Evolutionary conservation across 306 rosid genomes (phyloP).

Genomic region (Lupinus albus): DNA sequence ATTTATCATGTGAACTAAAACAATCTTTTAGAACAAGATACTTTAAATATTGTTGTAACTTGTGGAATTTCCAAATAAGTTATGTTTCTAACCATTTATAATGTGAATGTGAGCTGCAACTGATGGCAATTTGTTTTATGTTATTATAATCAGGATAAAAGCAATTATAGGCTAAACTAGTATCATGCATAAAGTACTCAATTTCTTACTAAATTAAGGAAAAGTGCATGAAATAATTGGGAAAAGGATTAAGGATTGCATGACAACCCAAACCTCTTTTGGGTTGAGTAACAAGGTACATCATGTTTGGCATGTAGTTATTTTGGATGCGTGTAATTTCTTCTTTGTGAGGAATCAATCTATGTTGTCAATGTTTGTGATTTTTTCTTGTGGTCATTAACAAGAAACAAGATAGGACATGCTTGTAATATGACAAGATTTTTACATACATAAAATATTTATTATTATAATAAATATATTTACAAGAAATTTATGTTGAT

Average conservation of each 20-base stretch:
- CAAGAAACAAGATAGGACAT: too few relatives aligned
- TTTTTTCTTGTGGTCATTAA: too few relatives aligned
- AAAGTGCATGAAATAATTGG: constrained; percentile 35
- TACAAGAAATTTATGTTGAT: too few relatives aligned
- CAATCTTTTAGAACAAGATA: constrained; percentile 40
- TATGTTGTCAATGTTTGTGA: background rate
- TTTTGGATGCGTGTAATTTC: constrained; percentile 41
- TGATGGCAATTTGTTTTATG: constrained; percentile 66
- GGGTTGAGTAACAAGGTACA: constrained; percentile 80
- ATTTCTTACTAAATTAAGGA: constrained; percentile 44
- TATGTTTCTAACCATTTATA: constrained; percentile 35
- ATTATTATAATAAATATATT: too few relatives aligned
- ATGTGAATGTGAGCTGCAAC: constrained; percentile 12
- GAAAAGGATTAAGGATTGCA: constrained; percentile 1
- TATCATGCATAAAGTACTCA: constrained; percentile 38
- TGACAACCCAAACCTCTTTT: constrained; percentile 48
- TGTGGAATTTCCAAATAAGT: constrained; percentile 34
- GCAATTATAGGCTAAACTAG: constrained; percentile 50
- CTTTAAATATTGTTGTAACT: constrained; percentile 34
- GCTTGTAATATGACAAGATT: too few relatives aligned
- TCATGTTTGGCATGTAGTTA: constrained; percentile 58
- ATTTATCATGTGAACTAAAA: constrained; percentile 32
- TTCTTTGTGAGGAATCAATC: background rate
- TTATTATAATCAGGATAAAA: constrained; percentile 54
- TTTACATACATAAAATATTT: too few relatives aligned